Evolutionary conservation across 1,284 basidiomycete genomes (phyloP), one percentile per base, ranked within the genome.

Genomic region (Ceratobasidium sp.): DNA sequence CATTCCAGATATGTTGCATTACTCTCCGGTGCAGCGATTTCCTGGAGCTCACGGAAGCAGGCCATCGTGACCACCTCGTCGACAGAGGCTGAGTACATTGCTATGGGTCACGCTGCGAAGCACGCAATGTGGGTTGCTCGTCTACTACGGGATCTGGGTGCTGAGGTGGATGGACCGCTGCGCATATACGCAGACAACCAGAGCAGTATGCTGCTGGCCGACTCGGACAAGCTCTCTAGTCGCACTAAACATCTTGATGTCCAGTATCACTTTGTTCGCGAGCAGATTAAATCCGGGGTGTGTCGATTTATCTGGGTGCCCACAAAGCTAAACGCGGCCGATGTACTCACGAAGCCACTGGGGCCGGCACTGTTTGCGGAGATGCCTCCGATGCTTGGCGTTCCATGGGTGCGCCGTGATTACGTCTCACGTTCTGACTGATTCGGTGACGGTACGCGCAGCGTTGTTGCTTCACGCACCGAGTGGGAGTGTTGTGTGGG

Each of bases 1-100:
- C 83, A 85, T 22, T 84, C 83, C 13, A 86, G 87, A 0, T 86
- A 84, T 76, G 78, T 80, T 11, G 85, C 84, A 77, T 79, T 78
- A 4, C 56, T 83, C n/a, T 79, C 80, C 29, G 81, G 81, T 4
- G 82, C 82, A 15, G 74, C 82, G 1, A 78, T 88, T 46, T 81
- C 80, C 13, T 85, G 83, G 84, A 70, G 77, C n/a, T 83, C 82
- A 0, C 81, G 82, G 22, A 79, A 82, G 19, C 85, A 86, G 76
- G 11, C 74, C 0, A 81, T 79, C 0, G 80, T 83, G 0, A 79
- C 83, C 0, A 57, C 78, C 1, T 86, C 85, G 1, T 82, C 83
- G 0, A 80, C 81, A 0, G 83, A 85, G 68, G 82, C 85, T 0
- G 84, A 86, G 78, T 86, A 85, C 71, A 81, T 85, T 43, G 82